A percentile compares a stretch with the other conserved stretches of the same genome.
phyloP scores from a whole-genome alignment of 176 grass and related monocot genomes.

The Pharus latifolius region DNA sequence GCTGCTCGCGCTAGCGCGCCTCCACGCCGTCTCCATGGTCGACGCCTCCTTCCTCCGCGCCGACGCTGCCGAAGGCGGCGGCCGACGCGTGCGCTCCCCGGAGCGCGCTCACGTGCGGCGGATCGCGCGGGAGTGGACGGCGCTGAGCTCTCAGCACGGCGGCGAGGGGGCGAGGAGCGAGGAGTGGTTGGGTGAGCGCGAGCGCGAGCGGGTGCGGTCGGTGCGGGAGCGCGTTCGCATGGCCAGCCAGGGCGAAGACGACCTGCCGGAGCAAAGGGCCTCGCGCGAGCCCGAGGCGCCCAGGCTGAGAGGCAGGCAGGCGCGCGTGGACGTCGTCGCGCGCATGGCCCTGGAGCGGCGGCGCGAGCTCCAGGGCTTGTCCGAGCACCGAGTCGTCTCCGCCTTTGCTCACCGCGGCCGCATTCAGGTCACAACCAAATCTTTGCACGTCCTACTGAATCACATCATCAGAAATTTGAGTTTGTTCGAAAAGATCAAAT shows the following conservation, averaged over 20 bases:
- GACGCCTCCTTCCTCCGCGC: conserved; percentile 57
- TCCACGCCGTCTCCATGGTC: conserved; percentile 93
- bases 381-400: conserved; percentile 61
- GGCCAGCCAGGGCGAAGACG: conserved; percentile 17
- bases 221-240: conserved; percentile 54
- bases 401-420: conserved; percentile 55
- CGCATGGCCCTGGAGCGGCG: conserved; percentile 56
- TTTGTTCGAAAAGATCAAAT: background rate
- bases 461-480: background rate
- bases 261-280: background rate
- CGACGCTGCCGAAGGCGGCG: background rate
- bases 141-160: background rate
- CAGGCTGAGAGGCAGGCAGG: conserved; percentile 11
- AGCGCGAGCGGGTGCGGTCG: conserved; percentile 58
- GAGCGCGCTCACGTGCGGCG: conserved; percentile 57
- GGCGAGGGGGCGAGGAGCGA: background rate
- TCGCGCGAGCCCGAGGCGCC: background rate
- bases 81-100: conserved; percentile 25
- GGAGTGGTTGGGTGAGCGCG: conserved; percentile 56
- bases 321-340: conserved; percentile 16
- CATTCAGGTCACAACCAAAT: conserved; percentile 48
- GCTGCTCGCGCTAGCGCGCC: conserved; percentile 74
- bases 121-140: conserved; percentile 69
- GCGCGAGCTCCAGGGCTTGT: conserved; percentile 81
- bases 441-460: background rate